Base-by-base conservation (phyloP, 2,329 filamentous ascomycete genomes). In the Tetracladium maxilliforme region DNA sequence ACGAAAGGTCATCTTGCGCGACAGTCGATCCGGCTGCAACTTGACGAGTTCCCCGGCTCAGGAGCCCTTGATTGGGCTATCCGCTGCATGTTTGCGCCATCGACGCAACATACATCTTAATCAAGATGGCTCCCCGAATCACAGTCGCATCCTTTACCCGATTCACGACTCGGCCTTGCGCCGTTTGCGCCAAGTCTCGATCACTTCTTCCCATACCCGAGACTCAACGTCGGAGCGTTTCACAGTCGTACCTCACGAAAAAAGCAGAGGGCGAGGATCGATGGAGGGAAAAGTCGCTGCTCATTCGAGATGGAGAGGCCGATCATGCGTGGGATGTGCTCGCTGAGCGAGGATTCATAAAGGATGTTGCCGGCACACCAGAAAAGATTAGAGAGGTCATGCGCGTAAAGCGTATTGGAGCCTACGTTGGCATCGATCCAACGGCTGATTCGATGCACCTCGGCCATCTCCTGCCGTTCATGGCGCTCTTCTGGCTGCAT, bases 401-500 rank as follows among this genome's bases (percentile, higher is more conserved):
- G 54, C 64, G 61, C 5, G 47, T 54, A 14, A 74, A 72, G 43
- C 61, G 74, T 32, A 68, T 83, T 37, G 76, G 74, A 33, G 73
- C 67, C 30, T 92, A 92, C 41, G 76, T 81, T 26, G 82, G 82
- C 37, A 69, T 90, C 40, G 82, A 92, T 43, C 80, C 82, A 5
- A 90, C 82, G 1, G 80, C 79, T 10, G 58, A 69, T 28, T 90
- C 81, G 3, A 56, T 90, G 30, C 82, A 92, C 40, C 58, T 90
- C 23, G 82, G 82, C 30, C 80, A 92, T 43, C 58, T 92, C 6
- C 57, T 90, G 10, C 77, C 82, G 13, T 58, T 87, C 27, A 90
- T 90, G 81, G 69, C 78, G 10, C 56, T 87, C 14, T 84, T 83
- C 52, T 87, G 80, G 76, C 66, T 86, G 57, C 83, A 82, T 52